Base-by-base conservation (phyloP, 257 asterid species). In the Solanum raphanifolium region DNA sequence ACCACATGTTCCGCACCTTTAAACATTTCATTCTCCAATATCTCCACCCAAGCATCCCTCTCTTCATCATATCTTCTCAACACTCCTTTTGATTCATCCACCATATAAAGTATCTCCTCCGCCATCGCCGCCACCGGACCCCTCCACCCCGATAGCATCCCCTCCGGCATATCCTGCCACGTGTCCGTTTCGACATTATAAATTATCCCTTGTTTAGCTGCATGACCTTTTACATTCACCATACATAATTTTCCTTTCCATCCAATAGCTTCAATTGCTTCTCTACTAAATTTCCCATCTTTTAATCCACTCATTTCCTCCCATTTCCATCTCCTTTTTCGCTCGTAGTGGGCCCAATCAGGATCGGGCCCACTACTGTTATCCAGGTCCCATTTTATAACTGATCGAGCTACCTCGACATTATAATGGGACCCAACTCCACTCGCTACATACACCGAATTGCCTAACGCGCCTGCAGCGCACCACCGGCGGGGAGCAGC, bases 211-310 rank as follows among this genome's bases (percentile, higher is more conserved):
- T 94, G 93, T 38, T 94, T 94, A n/a, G 94, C 94, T 4, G 92
- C 94, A 58, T 83, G 85, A 1, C 96, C 96, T 52, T 91, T 94
- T 4, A 95, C 96, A 72, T 95, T 96, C 87, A 96, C 99, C 98
- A 96, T 95, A 91, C 97, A 96, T 1, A 96, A 85, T 34, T 92
- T 96, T 41, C 95, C 98, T 85, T 92, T 91, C 99, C 98, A 95
- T 11, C 95, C 98, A 1, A 95, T 91, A 0, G 95, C 98, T 29
- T 95, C 99, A 69, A 96, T 95, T 27, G 98, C 98, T 3, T 96
- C 99, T 23, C 99, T 91, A 71, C 99, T 93, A 87, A 96, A 95
- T n/a, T 90, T 93, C 7, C 93, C 95, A 38, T 93, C 98, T 88
- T 89, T 93, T 11, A 94, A 85, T 2, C 86, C 88, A 84, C 91